Evolutionary conservation across 2,329 filamentous ascomycete species (phyloP), one percentile per base, ranked within the genome.

Genomic region (Pseudogymnoascus sp.): DNA sequence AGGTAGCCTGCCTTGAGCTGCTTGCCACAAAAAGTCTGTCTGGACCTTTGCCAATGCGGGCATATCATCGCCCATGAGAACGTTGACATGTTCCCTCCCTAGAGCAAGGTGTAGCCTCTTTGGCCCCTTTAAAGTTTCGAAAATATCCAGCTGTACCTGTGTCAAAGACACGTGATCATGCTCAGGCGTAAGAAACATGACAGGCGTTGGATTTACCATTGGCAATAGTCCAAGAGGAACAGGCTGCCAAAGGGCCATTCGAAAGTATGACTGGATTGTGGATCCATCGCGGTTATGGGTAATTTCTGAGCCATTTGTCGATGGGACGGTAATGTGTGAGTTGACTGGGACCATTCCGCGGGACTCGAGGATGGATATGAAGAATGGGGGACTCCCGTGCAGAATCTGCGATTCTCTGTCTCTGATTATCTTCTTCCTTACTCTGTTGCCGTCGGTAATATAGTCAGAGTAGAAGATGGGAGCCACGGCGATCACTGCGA

Each of bases 401-500:
- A 27, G 8, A 25, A 60, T 60, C 25, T 60, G 59, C 7, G 25
- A n/a, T 17, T 60, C 59, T 13, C 59, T 27, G 21, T 60, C 59
- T 41, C 59, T 35, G n/a, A 60, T 60, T 4, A 41, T 60, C 36
- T 60, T 41, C 6, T 25, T 42, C 25, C 39, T 25, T 27, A 42
- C 59, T 27, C 13, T 41, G 36, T 41, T 15, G 8, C 39, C 33
- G 13, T 60, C 59, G 12, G 39, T 41, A 9, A 41, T 21, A 41
- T 41, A 41, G 15, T 41, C 39, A 17, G 39, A 41, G 15, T 41
- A 21, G 15, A 41, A 41, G 9, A 41, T 41, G 12, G 39, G 39
- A 17, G 39, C 39, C 39, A 72, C 58, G 5, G 68, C 65, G 9
- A 75, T 62, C 3, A 75, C 73, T 21, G 68, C 70, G 61, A 74